Percentiles rank a stretch among this genome's conserved stretches.
These are phyloP conservation scores for Solanum sitiens DNA, from an alignment of 257 asterid species.

Conservation along the genomic window DNA sequence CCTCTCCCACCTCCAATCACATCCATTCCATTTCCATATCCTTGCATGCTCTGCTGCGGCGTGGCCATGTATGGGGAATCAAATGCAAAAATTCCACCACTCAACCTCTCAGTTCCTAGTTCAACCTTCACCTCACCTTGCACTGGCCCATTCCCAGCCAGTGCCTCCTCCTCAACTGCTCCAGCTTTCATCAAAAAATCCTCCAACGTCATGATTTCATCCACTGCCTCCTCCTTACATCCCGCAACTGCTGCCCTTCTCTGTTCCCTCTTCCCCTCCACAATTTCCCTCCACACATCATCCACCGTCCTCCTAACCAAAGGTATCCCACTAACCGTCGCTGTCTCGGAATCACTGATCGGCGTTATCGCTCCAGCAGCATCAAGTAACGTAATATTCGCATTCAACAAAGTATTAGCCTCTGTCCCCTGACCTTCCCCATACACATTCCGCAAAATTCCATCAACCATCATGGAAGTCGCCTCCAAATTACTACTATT, in stretches of 20 bases:
- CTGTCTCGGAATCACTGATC: slow-evolving; percentile 23
- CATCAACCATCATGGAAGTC: slow-evolving; percentile 8
- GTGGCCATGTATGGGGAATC: slow-evolving; percentile 11
- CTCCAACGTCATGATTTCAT: slow-evolving; percentile 86
- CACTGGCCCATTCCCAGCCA: background rate
- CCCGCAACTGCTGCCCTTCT: slow-evolving; percentile 5
- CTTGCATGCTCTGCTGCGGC: slow-evolving; percentile 11
- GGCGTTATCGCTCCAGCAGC: slow-evolving; percentile 48
- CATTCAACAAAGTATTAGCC: slow-evolving; percentile 27
- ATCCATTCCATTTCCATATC: slow-evolving; percentile 18
- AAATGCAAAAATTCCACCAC: slow-evolving; percentile 21
- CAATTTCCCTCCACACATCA: slow-evolving; percentile 92
- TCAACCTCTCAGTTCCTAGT: slow-evolving; percentile 8
- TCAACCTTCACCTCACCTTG: slow-evolving; percentile 23
- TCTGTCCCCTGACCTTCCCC: slow-evolving; percentile 5
- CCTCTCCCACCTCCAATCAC: slow-evolving; percentile 31
- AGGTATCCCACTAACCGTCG: background rate
- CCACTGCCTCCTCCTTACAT: slow-evolving; percentile 29
- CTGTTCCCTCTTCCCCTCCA: slow-evolving; percentile 59
- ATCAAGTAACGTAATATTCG: slow-evolving; percentile 29
- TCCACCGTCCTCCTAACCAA: slow-evolving; percentile 55
- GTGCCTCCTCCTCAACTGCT: slow-evolving; percentile 41
- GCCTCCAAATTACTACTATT: slow-evolving; percentile 1
- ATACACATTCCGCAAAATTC: slow-evolving; percentile 7
- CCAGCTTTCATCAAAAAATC: slow-evolving; percentile 74